Conservation (phyloP, 2,329 filamentous ascomycete genomes). For the Fusarium sp. region DNA sequence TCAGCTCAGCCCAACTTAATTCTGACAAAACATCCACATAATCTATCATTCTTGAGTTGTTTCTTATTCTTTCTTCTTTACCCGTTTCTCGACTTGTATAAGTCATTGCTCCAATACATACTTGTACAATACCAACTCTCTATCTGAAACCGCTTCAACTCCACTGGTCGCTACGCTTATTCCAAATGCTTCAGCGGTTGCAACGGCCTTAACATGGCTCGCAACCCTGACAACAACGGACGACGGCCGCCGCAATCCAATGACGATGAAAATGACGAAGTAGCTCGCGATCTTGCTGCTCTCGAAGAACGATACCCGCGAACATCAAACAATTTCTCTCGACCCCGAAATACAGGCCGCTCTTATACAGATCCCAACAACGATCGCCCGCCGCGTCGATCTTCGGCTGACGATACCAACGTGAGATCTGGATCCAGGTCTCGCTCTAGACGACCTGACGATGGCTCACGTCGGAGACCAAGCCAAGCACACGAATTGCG, state of each 20-base stretch:
- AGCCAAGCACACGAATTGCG: conserved; percentile 40
- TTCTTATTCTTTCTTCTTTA: neutral
- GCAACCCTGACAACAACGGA: conserved; percentile 41
- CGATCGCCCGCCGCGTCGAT: conserved; percentile 17
- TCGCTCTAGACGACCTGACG: conserved; percentile 28
- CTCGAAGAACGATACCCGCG: conserved; percentile 41
- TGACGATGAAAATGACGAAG: conserved; percentile 26
- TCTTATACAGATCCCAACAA: conserved; percentile 32
- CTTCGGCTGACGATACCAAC: conserved; percentile 30
- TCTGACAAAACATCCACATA: conserved; percentile 32
- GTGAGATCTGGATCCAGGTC: conserved; percentile 34
- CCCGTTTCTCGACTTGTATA: neutral
- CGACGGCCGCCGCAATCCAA: conserved; percentile 28
- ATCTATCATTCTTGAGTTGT: conserved; percentile 2
- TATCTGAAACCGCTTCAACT: conserved; percentile 3
- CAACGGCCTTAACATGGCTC: conserved; percentile 44
- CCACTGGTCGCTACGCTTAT: conserved; percentile 14
- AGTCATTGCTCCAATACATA: neutral
- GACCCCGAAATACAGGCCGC: conserved; percentile 30
- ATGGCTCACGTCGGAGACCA: conserved; percentile 2
- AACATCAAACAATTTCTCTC: conserved; percentile 33
- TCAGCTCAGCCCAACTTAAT: conserved; percentile 25
- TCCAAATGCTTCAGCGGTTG: conserved; percentile 45
- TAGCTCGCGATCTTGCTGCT: conserved; percentile 39
- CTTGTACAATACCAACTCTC: conserved; percentile 1